These are phyloP conservation scores for Solanum gracilifrons DNA, from an alignment of 257 asterid genomes.

Conservation along the genomic window DNA sequence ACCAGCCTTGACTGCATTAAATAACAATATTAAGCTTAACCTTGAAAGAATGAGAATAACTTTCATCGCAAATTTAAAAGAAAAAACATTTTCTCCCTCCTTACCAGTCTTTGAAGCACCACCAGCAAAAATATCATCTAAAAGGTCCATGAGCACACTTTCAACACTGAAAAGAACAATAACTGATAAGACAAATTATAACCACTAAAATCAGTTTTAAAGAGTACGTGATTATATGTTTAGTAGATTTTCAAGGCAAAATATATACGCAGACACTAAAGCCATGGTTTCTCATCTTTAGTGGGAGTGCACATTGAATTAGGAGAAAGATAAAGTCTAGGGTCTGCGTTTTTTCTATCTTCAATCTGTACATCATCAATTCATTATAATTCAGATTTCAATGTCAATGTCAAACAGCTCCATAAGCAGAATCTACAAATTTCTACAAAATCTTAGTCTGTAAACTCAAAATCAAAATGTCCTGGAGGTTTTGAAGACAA, in stretches of 20 bases:
- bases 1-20: slow-evolving; percentile 33
- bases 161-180: not conserved
- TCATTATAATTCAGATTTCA: not conserved
- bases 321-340: not conserved
- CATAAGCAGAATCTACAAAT: not conserved
- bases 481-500: not conserved
- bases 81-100: not conserved
- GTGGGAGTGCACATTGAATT: not conserved
- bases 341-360: not conserved
- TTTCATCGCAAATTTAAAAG: not conserved
- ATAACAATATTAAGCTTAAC: not conserved
- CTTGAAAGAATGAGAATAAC: not conserved
- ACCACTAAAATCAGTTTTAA: not conserved
- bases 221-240: not conserved
- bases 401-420: not conserved
- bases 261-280: not conserved
- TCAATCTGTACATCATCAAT: not conserved
- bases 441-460: not conserved
- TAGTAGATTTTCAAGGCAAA: not conserved
- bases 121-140: slow-evolving; percentile 34
- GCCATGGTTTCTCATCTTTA: not conserved
- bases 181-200: not conserved
- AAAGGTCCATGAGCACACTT: slow-evolving; percentile 20
- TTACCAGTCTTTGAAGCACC: slow-evolving; percentile 35
- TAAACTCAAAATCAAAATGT: not conserved